Evolutionary conservation across 148 eudicot species (phyloP).

Genomic region (Rhododendron ovatum): DNA sequence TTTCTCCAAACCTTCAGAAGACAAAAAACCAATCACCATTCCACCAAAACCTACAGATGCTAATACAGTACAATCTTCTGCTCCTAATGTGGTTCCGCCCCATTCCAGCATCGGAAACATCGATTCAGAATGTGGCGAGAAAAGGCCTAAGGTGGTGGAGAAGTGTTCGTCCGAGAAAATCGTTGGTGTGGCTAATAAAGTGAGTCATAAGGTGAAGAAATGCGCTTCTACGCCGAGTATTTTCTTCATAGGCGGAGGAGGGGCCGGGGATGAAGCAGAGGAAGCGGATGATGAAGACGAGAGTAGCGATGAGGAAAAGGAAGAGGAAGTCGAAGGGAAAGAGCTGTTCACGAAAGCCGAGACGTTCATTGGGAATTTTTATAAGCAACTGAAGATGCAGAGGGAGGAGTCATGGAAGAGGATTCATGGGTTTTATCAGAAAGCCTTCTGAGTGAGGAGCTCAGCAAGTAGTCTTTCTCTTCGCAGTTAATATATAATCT

Average conservation of each 20-base stretch:
- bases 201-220: slow-evolving; percentile 26
- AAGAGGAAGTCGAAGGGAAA: slow-evolving; percentile 24
- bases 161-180: slow-evolving; percentile 30
- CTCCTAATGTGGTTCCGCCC: background rate
- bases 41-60: background rate
- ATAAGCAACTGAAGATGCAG: slow-evolving; percentile 61
- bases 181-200: background rate
- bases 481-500: background rate
- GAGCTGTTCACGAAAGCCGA: slow-evolving; percentile 54
- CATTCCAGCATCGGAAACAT: background rate
- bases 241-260: slow-evolving; percentile 37
- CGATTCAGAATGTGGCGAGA: background rate
- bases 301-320: slow-evolving; percentile 9
- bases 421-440: slow-evolving; percentile 39
- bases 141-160: slow-evolving; percentile 14
- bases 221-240: slow-evolving; percentile 45
- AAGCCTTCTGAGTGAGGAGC: slow-evolving; percentile 24
- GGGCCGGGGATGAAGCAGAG: slow-evolving; percentile 1
- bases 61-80: background rate
- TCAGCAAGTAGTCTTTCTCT: background rate
- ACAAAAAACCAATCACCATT: slow-evolving; percentile 9
- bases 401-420: slow-evolving; percentile 63
- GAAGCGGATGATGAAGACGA: slow-evolving; percentile 4
- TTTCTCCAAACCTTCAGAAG: slow-evolving; percentile 22
- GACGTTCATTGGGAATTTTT: slow-evolving; percentile 51